These are phyloP conservation scores for Septoria linicola DNA, from an alignment of 2,329 filamentous ascomycete genomes.

Conservation along the genomic window DNA sequence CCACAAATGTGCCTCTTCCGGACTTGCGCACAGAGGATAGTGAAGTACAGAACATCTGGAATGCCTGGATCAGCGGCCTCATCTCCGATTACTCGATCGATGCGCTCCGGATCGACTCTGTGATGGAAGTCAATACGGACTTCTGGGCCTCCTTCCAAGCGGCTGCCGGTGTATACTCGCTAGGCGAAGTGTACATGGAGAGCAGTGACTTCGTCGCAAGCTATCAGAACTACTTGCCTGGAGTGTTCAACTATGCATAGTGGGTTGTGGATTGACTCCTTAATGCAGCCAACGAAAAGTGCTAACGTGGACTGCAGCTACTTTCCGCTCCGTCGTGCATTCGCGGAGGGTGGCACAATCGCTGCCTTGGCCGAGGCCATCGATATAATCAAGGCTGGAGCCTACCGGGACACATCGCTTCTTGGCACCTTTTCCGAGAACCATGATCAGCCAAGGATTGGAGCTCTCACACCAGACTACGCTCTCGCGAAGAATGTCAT, in stretches of 20 bases:
- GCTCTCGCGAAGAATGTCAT: slow-evolving; percentile 61
- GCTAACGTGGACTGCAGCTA: slow-evolving; percentile 31
- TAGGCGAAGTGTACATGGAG: slow-evolving; percentile 48
- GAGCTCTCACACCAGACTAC: slow-evolving; percentile 52
- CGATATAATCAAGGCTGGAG: slow-evolving; percentile 33
- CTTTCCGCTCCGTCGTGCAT: slow-evolving; percentile 40
- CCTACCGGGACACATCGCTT: slow-evolving; percentile 41
- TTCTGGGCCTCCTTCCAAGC: slow-evolving; percentile 44
- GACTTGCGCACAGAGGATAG: slow-evolving; percentile 59
- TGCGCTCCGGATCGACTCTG: slow-evolving; percentile 53
- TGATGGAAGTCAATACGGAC: slow-evolving; percentile 46
- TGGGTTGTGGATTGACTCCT: slow-evolving; percentile 22
- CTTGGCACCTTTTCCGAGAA: slow-evolving; percentile 44
- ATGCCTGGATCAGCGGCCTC: slow-evolving; percentile 59
- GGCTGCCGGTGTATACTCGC: slow-evolving; percentile 44
- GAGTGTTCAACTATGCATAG: slow-evolving; percentile 51
- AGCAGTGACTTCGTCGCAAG: slow-evolving; percentile 42
- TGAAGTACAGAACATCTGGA: slow-evolving; percentile 52
- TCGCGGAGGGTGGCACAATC: slow-evolving; percentile 42
- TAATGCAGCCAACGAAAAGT: neutral
- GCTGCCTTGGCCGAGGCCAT: slow-evolving; percentile 39
- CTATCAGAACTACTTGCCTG: slow-evolving; percentile 46
- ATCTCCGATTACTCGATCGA: slow-evolving; percentile 62
- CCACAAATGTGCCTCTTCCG: slow-evolving; percentile 57
- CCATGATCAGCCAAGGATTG: slow-evolving; percentile 43